phyloP scores from a whole-genome alignment of 139 green algal species.

The Closterium sp. region DNA sequence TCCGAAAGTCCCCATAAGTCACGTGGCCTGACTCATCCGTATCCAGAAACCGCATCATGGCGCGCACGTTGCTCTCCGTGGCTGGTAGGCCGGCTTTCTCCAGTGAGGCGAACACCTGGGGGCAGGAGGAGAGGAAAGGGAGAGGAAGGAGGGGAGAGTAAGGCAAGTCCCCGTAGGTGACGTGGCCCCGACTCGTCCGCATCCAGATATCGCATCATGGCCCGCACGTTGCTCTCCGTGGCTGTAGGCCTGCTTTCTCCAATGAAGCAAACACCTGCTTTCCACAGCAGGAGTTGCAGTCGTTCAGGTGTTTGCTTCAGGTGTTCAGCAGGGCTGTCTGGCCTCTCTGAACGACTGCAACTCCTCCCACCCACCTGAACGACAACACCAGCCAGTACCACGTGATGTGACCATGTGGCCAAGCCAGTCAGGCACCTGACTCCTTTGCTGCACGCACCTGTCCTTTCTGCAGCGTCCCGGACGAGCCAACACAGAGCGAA shows the following conservation, averaged over 20 bases:
- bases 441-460: slow-evolving; percentile 47
- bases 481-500: slow-evolving; percentile 52
- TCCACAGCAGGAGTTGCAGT: too few relatives aligned
- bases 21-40: slow-evolving; percentile 40
- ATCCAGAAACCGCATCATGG: slow-evolving; percentile 54
- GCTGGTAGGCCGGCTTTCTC: slow-evolving; percentile 57
- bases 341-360: slow-evolving; percentile 43
- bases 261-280: too few relatives aligned
- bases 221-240: slow-evolving; percentile 62
- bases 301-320: too few relatives aligned
- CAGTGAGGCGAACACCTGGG: slow-evolving; percentile 52
- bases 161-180: background rate
- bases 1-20: slow-evolving; percentile 70
- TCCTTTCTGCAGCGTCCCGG: slow-evolving; percentile 52
- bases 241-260: slow-evolving; percentile 57
- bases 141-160: background rate
- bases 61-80: slow-evolving; percentile 62
- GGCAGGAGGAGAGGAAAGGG: background rate
- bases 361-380: slow-evolving; percentile 18
- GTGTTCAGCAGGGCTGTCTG: too few relatives aligned
- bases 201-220: slow-evolving; percentile 51
- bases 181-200: background rate
- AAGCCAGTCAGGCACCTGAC: background rate
- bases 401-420: too few relatives aligned
- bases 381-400: too few relatives aligned